Conservation (phyloP, 2,329 filamentous ascomycete species). For the Pseudogymnoascus sp. region DNA sequence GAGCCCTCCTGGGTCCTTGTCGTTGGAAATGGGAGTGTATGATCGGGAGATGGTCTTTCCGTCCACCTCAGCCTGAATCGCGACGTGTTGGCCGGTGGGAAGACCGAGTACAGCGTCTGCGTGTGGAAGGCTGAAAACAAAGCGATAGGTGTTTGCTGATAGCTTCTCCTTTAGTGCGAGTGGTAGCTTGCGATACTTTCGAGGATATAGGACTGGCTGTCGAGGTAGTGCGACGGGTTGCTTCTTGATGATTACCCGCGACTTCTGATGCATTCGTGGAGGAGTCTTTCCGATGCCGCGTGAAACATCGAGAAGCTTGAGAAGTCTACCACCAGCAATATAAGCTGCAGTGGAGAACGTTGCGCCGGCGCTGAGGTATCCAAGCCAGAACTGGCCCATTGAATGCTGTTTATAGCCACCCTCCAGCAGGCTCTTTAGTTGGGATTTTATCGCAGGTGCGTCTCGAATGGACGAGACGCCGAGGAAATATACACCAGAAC, state of each 20-base stretch:
- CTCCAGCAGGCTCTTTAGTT: not conserved
- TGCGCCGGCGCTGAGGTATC: conserved; percentile 1
- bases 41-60: conserved; percentile 31
- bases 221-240: not conserved
- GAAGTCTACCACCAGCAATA: not conserved
- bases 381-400: not conserved
- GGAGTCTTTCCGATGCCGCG: not conserved
- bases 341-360: not conserved
- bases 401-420: not conserved
- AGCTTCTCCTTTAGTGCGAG: conserved; percentile 17
- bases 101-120: conserved; percentile 30
- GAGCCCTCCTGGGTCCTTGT: conserved; percentile 40
- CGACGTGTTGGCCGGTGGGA: conserved; percentile 36
- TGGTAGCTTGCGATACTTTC: conserved; percentile 19
- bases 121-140: conserved; percentile 30
- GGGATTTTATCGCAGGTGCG: not conserved
- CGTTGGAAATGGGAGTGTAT: conserved; percentile 43
- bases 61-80: conserved; percentile 31
- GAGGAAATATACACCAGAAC: not conserved
- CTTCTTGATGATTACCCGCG: not conserved
- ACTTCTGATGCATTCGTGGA: not conserved
- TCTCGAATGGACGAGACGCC: not conserved
- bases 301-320: not conserved
- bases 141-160: conserved; percentile 16
- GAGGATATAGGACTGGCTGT: conserved; percentile 13